Evolutionary conservation across 129 eudicot species (phyloP).

Genomic region (Artemisia argyi): DNA sequence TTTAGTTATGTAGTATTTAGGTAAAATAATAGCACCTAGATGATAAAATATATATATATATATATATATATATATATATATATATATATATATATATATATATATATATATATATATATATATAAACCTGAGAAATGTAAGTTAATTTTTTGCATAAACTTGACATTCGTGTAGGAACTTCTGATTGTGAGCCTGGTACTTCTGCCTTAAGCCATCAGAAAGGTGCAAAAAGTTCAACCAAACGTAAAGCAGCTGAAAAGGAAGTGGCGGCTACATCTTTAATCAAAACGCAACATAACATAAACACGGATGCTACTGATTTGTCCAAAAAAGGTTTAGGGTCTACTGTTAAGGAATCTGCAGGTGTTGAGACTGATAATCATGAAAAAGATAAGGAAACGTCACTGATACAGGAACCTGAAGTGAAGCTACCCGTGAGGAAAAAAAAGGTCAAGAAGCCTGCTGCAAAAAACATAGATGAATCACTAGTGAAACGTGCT

Average conservation of each 20-base stretch:
- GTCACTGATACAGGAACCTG: no score
- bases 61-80: no score
- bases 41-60: neutral
- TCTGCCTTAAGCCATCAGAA: constrained; percentile 17
- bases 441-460: constrained; percentile 22
- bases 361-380: constrained; percentile 14
- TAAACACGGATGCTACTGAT: constrained; percentile 16
- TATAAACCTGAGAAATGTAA: neutral
- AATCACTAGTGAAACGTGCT: constrained; percentile 23
- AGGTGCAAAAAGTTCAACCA: constrained; percentile 17
- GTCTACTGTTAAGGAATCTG: constrained; percentile 3
- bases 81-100: no score
- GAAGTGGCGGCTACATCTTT: constrained; percentile 23
- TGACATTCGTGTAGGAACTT: constrained; percentile 29
- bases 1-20: neutral
- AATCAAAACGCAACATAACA: constrained; percentile 9
- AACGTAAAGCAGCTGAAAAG: constrained; percentile 25
- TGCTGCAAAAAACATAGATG: constrained; percentile 22
- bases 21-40: neutral
- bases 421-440: neutral
- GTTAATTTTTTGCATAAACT: neutral
- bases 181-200: constrained; percentile 18
- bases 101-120: no score
- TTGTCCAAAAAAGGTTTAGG: constrained; percentile 15
- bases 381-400: constrained; percentile 20